Evolutionary conservation across 257 asterid species (phyloP).

Genomic region (Rehmannia glutinosa): DNA sequence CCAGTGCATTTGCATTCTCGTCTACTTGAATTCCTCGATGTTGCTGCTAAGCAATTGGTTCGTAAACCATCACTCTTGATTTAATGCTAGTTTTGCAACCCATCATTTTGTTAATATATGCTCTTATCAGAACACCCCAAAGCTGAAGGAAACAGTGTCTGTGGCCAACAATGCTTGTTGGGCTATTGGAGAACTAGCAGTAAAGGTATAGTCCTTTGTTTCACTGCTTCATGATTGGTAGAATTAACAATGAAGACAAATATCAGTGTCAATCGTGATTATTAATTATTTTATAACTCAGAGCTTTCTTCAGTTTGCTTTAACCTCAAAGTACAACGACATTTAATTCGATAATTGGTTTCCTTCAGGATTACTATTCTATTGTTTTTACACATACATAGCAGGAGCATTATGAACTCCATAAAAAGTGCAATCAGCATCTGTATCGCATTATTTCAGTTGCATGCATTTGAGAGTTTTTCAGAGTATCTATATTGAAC

Average conservation of each 20-base stretch:
- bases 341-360: no score
- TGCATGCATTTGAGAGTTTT: no score
- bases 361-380: no score
- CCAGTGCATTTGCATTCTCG: conserved; percentile 57
- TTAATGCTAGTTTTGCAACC: neutral
- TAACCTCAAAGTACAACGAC: no score
- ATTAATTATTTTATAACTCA: neutral
- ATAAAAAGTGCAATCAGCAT: no score
- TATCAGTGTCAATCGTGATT: neutral
- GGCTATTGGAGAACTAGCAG: conserved; percentile 98
- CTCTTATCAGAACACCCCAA: conserved; percentile 56
- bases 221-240: neutral
- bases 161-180: conserved; percentile 99
- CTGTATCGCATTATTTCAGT: neutral
- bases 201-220: conserved; percentile 47
- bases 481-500: no score
- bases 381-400: no score
- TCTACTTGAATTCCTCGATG: conserved; percentile 76
- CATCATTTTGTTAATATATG: conserved; percentile 6
- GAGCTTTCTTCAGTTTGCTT: neutral
- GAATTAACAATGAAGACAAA: neutral
- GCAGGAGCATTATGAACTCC: no score
- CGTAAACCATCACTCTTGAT: conserved; percentile 24
- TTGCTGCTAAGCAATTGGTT: conserved; percentile 91
- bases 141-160: conserved; percentile 86